phyloP scores from a whole-genome alignment of 2,329 filamentous ascomycete species.

The Teratosphaeriaceae sp. region DNA sequence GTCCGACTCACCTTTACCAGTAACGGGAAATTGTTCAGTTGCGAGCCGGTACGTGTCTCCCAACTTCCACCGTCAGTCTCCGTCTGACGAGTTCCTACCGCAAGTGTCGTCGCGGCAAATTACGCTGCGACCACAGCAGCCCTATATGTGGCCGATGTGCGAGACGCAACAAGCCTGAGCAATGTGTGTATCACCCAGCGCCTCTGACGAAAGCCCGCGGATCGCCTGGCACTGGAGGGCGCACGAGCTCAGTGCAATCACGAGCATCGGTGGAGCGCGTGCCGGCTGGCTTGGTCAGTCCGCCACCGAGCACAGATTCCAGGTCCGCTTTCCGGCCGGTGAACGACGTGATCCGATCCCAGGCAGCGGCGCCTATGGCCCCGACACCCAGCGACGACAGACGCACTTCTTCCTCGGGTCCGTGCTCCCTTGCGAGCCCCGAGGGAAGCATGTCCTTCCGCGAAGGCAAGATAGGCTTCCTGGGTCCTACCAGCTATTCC shows the following conservation, averaged over 20 bases:
- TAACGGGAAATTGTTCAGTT: conserved; percentile 30
- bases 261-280: conserved; percentile 3
- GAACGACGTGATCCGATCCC: too few species aligned
- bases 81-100: neutral
- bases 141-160: conserved; percentile 29
- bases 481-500: conserved; percentile 27
- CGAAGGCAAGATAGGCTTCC: conserved; percentile 26
- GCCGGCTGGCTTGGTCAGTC: conserved; percentile 6
- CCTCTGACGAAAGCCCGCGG: conserved; percentile 14
- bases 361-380: neutral
- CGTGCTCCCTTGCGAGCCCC: conserved; percentile 14
- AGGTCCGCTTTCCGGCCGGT: conserved; percentile 6
- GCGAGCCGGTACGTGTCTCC: conserved; percentile 24
- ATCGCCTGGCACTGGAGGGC: neutral
- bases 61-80: neutral
- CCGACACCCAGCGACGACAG: conserved; percentile 13
- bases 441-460: conserved; percentile 21
- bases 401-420: conserved; percentile 14
- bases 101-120: conserved; percentile 28
- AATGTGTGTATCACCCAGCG: conserved; percentile 31
- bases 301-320: conserved; percentile 15
- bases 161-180: conserved; percentile 23
- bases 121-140: conserved; percentile 28
- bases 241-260: neutral
- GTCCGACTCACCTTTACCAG: conserved; percentile 10